These are phyloP conservation scores for Fistulinella prunicolor DNA, from an alignment of 768 basidiomycete species.

Conservation along the genomic window DNA sequence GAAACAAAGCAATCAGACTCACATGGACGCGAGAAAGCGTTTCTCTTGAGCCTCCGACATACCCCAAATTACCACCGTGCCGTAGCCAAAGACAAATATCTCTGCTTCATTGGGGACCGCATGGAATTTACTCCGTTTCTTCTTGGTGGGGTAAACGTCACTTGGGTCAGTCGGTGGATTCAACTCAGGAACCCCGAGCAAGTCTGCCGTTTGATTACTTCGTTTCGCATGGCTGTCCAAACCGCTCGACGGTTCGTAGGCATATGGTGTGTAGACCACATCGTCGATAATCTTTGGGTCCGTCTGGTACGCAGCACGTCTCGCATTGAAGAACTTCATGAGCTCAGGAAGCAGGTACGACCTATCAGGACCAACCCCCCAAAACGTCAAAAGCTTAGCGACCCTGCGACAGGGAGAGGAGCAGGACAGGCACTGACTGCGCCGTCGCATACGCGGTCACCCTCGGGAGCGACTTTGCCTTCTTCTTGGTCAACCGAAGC, in stretches of 20 bases:
- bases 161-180: constrained; percentile 30
- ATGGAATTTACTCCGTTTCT: constrained; percentile 66
- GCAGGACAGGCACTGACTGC: constrained; percentile 44
- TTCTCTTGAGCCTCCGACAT: constrained; percentile 94
- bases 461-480: constrained; percentile 85
- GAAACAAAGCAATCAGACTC: constrained; percentile 31
- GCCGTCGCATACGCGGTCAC: constrained; percentile 98
- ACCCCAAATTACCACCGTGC: constrained; percentile 96
- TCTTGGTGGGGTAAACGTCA: constrained; percentile 35
- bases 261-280: constrained; percentile 91
- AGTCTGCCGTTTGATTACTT: constrained; percentile 53
- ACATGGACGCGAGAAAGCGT: constrained; percentile 89
- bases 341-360: constrained; percentile 88
- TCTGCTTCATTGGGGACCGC: constrained; percentile 71
- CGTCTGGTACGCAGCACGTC: constrained; percentile 79
- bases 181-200: constrained; percentile 77
- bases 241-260: constrained; percentile 55
- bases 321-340: constrained; percentile 85
- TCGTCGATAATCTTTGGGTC: constrained; percentile 89
- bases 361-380: constrained; percentile 45
- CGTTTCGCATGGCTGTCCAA: constrained; percentile 30
- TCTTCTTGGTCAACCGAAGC: constrained; percentile 86
- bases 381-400: neutral
- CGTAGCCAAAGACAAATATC: constrained; percentile 92
- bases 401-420: neutral